Conservation (phyloP, 306 rosid genomes). For the Cucurbita pepo region DNA sequence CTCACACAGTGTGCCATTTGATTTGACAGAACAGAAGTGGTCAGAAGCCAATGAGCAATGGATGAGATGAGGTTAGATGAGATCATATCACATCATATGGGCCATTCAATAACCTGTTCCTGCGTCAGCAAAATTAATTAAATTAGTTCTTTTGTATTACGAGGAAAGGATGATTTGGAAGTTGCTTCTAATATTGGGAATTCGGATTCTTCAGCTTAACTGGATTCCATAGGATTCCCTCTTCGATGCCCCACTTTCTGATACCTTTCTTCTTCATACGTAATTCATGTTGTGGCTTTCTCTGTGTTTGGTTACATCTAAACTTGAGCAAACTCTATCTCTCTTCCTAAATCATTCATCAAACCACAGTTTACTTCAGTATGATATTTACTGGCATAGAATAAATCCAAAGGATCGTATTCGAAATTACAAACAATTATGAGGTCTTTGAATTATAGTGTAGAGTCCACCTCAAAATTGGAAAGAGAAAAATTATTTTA, state of each 20-base stretch:
- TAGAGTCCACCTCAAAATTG: neutral
- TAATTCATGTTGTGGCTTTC: neutral
- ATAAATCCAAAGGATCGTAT: no score
- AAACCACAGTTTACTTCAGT: neutral
- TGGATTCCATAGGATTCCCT: neutral
- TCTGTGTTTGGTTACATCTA: neutral
- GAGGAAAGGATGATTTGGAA: neutral
- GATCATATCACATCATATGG: neutral
- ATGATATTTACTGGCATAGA: no score
- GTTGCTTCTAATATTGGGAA: slow-evolving; percentile 7
- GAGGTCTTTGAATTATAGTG: no score
- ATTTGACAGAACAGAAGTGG: neutral
- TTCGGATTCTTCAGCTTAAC: neutral
- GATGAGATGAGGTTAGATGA: neutral
- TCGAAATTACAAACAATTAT: no score
- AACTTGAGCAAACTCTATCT: neutral
- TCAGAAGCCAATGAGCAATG: neutral
- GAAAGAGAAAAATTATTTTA: neutral
- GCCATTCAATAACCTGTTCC: neutral
- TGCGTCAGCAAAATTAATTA: neutral
- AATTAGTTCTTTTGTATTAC: neutral
- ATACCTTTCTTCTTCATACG: neutral
- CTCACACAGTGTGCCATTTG: neutral
- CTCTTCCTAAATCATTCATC: neutral
- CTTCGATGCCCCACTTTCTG: neutral